These are phyloP conservation scores for Aspergillus nidulans DNA, from an alignment of 495 filamentous ascomycete species.

Conservation along the genomic window DNA sequence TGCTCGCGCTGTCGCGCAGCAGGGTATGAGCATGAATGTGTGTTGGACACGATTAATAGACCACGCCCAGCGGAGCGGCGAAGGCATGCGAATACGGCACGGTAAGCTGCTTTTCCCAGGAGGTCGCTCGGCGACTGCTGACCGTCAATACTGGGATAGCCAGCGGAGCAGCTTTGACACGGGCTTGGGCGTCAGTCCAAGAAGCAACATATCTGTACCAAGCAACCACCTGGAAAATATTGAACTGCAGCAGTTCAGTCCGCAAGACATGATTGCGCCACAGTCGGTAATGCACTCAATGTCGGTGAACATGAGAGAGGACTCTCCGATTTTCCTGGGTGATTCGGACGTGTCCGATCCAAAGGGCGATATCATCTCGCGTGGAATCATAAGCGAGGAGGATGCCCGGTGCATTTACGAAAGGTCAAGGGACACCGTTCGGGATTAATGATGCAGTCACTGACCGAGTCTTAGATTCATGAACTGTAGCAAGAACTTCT, in stretches of 20 bases:
- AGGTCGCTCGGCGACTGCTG: no score
- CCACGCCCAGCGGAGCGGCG: conserved; percentile 27
- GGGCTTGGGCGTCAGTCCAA: not conserved
- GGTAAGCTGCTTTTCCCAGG: not conserved
- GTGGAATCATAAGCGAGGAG: conserved; percentile 40
- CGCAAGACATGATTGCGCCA: conserved; percentile 42
- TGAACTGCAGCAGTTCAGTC: conserved; percentile 38
- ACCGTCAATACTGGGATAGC: not conserved
- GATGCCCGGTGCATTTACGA: conserved; percentile 39
- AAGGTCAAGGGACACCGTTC: conserved; percentile 18
- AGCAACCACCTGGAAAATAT: conserved; percentile 18
- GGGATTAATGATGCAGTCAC: not conserved
- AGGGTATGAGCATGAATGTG: conserved; percentile 38
- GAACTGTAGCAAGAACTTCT: conserved; percentile 38
- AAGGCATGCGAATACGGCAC: conserved; percentile 13
- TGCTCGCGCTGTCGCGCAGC: conserved; percentile 37
- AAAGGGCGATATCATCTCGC: conserved; percentile 34
- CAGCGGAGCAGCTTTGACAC: not conserved
- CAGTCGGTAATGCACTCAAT: conserved; percentile 38
- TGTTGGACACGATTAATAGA: conserved; percentile 36
- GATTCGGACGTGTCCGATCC: conserved; percentile 29
- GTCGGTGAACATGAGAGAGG: conserved; percentile 39
- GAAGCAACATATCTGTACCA: conserved; percentile 1
- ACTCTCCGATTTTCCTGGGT: conserved; percentile 38
- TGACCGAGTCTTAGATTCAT: conserved; percentile 24